Percentiles rank a stretch among this genome's conserved stretches.
Evolutionary conservation across 352 stramenopile species (phyloP).

Genomic region (Pythium brassicae): DNA sequence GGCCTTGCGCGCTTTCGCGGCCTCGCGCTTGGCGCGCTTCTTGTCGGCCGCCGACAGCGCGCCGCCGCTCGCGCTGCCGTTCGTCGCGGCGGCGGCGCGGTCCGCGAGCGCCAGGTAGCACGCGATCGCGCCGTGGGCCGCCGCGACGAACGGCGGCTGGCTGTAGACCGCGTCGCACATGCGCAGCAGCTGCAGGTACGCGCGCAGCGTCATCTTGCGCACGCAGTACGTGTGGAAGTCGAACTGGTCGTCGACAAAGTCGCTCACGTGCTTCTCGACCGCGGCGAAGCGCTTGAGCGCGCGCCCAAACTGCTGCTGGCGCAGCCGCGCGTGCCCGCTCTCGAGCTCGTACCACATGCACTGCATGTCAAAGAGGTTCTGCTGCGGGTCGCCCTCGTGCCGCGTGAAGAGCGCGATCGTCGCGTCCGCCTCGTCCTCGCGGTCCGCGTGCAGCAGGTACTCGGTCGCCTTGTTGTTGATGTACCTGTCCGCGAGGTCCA

Average conservation of each 20-base stretch:
- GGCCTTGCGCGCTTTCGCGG: conserved; percentile 85
- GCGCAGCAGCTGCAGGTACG: conserved; percentile 94
- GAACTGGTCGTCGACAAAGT: conserved; percentile 98
- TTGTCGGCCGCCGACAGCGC: conserved; percentile 92
- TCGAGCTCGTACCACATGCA: conserved; percentile 99
- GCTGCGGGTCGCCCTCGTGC: conserved; percentile 94
- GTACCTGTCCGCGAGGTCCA: conserved; percentile 97
- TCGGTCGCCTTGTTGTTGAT: conserved; percentile 99
- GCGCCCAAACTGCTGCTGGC: conserved; percentile 65
- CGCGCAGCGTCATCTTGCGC: conserved; percentile 96
- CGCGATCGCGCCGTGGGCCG: conserved; percentile 85
- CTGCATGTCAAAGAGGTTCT: conserved; percentile 98
- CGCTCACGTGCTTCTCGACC: conserved; percentile 97
- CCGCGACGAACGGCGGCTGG: conserved; percentile 85
- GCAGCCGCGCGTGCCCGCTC: conserved; percentile 53
- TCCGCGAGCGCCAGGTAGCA: conserved; percentile 89
- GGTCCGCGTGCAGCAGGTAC: conserved; percentile 93
- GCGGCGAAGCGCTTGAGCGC: conserved; percentile 94
- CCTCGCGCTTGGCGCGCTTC: conserved; percentile 87
- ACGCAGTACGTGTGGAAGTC: conserved; percentile 99
- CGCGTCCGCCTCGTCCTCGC: conserved; percentile 89
- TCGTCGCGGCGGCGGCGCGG: conserved; percentile 31
- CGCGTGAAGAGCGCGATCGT: conserved; percentile 96
- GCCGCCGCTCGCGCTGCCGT: conserved; percentile 37
- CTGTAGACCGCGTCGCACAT: conserved; percentile 92